Evolutionary conservation across 2,329 filamentous ascomycete species (phyloP), one percentile per base, ranked within the genome.

Genomic region (Neoarthrinium moseri): DNA sequence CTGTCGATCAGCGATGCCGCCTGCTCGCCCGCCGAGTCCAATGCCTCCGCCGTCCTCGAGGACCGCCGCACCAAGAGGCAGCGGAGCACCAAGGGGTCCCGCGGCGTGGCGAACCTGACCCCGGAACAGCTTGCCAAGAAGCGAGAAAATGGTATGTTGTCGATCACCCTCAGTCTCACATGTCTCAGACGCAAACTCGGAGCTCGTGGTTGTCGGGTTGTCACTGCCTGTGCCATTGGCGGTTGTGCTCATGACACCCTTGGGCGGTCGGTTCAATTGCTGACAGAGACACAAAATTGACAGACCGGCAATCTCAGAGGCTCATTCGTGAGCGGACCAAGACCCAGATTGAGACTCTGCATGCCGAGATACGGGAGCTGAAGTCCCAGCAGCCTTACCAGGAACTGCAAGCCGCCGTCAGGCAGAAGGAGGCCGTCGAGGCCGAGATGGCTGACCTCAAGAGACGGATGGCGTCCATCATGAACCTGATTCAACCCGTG

Each of bases 311-410:
- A 65, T 90, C 89, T 23, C 89, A 95, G 64, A 80, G 89, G 39
- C 89, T 88, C 30, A 94, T 95, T 49, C 79, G 89, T 33, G 87
- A 92, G 69, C 81, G 89, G 45, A 94, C 89, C 22, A 89, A 86
- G 68, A 80, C 83, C 47, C 86, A 88, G 64, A 94, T 94, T 55
- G 87, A 92, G 61, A 71, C 69, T 6, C 73, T 94, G 48, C 87
- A 94, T 64, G 75, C 75, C 49, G 77, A 81, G 51, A 91, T 95
- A 50, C 75, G 79, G 45, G 87, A 92, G 51, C 75, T 95, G 54
- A 88, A 87, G 47, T 85, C 79, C 47, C 86, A 90, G 67, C 84
- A 91, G 64, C 89, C 89, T 0, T 91, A 91, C 57, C 84, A 89
- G 61, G 90, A 96, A 61, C 78, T 95, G 17, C 89, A 95, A 65